A percentile compares a stretch with the other conserved stretches of the same genome.
phyloP scores from a whole-genome alignment of 140 eudicot genomes.

The Ambrosia hybrid region DNA sequence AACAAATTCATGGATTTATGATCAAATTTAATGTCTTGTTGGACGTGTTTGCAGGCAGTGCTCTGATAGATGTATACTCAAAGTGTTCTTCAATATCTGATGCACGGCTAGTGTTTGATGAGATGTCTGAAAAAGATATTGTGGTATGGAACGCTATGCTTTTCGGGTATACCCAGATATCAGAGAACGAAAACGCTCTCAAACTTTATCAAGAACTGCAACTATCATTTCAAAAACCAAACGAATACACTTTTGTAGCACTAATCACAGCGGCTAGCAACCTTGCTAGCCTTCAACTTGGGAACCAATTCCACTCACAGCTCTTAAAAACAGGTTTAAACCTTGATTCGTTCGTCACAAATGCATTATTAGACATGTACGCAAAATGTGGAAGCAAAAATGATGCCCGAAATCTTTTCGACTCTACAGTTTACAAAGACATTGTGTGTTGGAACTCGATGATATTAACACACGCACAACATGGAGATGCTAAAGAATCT shows the following conservation, averaged over 20 bases:
- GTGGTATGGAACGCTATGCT: slow-evolving; percentile 89
- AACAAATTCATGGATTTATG: slow-evolving; percentile 66
- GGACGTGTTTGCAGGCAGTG: slow-evolving; percentile 56
- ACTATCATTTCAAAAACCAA: slow-evolving; percentile 37
- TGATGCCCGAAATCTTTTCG: slow-evolving; percentile 52
- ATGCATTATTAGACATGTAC: slow-evolving; percentile 73
- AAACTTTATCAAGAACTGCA: slow-evolving; percentile 53
- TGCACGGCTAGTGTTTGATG: slow-evolving; percentile 65
- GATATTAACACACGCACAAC: slow-evolving; percentile 66
- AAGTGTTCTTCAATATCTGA: slow-evolving; percentile 47
- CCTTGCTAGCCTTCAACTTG: slow-evolving; percentile 56
- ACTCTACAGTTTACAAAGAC: slow-evolving; percentile 45
- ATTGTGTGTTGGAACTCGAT: slow-evolving; percentile 74
- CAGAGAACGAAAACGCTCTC: slow-evolving; percentile 57
- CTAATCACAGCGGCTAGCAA: slow-evolving; percentile 60
- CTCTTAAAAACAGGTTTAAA: slow-evolving; percentile 48
- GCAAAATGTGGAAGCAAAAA: slow-evolving; percentile 73
- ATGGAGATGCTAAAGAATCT: slow-evolving; percentile 66
- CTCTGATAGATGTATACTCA: slow-evolving; percentile 74
- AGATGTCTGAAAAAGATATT: slow-evolving; percentile 58
- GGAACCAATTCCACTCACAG: slow-evolving; percentile 61
- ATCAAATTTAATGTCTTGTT: slow-evolving; percentile 44
- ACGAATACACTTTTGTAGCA: slow-evolving; percentile 65
- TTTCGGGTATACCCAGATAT: slow-evolving; percentile 55
- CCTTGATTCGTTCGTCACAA: slow-evolving; percentile 57